Evolutionary conservation across 345 rosid genomes (phyloP), one percentile per base, ranked within the genome.

Genomic region (Euphorbia peplus): DNA sequence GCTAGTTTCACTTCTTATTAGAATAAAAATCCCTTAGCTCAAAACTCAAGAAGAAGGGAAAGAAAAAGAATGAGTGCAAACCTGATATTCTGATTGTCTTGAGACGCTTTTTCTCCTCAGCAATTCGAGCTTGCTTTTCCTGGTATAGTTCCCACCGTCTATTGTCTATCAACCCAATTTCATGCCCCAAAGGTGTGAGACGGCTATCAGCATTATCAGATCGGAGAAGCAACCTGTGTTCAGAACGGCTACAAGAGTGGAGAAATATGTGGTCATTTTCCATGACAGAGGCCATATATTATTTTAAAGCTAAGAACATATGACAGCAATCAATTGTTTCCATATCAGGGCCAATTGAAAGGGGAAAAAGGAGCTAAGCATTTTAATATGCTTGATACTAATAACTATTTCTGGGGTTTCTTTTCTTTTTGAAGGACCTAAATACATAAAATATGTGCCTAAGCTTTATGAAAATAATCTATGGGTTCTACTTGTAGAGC

Each of bases 161-260:
- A 76, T 89, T 91, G 74, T 91, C 90, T 80, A 93, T 93, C 81
- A 93, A 56, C 69, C 98, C 98, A 71, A 93, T 83, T 74, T 89
- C 97, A 67, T 79, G 85, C 22, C 95, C 98, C 78, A 93, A 69
- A 73, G 98, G 97, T 19, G 98, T 93, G 72, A 93, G 97, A 71
- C 98, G 95, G 72, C 97, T 89, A 81, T 93, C 98, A 5, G 98
- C 96, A 78, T 93, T 93, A 80, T 93, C 98, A 63, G 84, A 88
- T 66, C 98, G 86, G 60, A 93, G 97, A 80, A 93, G 96, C 64
- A 93, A 82, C 54, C 98, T 82, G 70, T 93, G 90, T 76, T 93
- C 98, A 66, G 98, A 93, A 76, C 96, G 97, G 80, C 97, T 93
- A 78, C 39, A 60, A 72, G 15, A 48, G 71, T 62, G 67, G 60